Conservation (phyloP, 257 asterid species). For the Nicotiana otophora region DNA sequence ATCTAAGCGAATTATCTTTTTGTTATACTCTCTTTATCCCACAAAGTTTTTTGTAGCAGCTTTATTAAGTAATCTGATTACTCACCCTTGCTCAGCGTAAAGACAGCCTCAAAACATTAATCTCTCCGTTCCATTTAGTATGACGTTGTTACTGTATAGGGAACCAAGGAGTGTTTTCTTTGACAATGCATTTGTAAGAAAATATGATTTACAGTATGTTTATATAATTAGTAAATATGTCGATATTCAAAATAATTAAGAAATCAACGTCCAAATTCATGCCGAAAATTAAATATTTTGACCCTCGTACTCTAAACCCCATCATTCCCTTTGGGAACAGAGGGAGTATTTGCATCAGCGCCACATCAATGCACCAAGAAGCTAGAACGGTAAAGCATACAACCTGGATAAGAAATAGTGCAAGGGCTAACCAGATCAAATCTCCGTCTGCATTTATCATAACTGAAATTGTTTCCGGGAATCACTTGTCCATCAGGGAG, state of each 20-base stretch:
- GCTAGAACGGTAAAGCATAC: neutral
- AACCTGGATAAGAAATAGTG: neutral
- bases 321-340: neutral
- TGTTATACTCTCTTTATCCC: neutral
- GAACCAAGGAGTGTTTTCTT: neutral
- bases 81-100: neutral
- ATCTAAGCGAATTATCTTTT: neutral
- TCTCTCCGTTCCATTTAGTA: neutral
- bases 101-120: neutral
- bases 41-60: neutral
- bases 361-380: neutral
- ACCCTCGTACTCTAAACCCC: neutral
- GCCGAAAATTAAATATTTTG: neutral
- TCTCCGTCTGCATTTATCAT: constrained; percentile 93
- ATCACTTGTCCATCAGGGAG: constrained; percentile 71
- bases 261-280: too few relatives aligned
- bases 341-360: neutral
- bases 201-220: neutral
- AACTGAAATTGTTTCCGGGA: constrained; percentile 75
- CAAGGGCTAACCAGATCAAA: constrained; percentile 74
- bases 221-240: neutral
- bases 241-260: neutral
- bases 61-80: neutral
- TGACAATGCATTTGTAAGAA: neutral
- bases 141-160: neutral